Conservation (phyloP, 2,329 filamentous ascomycete species). For the Emericellopsis atlantica region DNA sequence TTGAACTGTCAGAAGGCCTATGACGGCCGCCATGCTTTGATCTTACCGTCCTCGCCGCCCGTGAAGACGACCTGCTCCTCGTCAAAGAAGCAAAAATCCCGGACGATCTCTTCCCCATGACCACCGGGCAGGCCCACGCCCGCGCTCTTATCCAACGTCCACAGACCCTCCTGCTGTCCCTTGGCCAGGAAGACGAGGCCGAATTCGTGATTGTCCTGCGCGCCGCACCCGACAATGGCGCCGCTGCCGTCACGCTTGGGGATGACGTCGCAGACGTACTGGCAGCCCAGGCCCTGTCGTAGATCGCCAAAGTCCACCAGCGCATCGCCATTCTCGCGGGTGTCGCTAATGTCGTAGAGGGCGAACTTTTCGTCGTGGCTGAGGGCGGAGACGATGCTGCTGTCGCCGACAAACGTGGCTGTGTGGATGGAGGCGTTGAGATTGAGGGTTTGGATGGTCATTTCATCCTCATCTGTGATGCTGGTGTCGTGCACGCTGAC, state of each 20-base stretch:
- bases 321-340: conserved; percentile 44
- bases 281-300: conserved; percentile 50
- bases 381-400: conserved; percentile 52
- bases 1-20: too few relatives aligned
- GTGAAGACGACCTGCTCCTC: conserved; percentile 45
- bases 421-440: conserved; percentile 63
- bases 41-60: conserved; percentile 43
- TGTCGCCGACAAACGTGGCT: conserved; percentile 53
- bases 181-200: conserved; percentile 47
- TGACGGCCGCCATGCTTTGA: conserved; percentile 40
- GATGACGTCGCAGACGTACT: conserved; percentile 60
- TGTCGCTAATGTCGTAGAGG: conserved; percentile 57
- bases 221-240: conserved; percentile 51
- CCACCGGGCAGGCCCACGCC: conserved; percentile 48
- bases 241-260: conserved; percentile 45
- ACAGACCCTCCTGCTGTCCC: conserved; percentile 23
- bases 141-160: conserved; percentile 41
- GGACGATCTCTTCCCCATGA: conserved; percentile 51
- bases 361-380: conserved; percentile 70
- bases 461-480: conserved; percentile 63
- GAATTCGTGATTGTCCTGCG: conserved; percentile 51
- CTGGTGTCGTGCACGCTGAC: conserved; percentile 65
- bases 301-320: conserved; percentile 55
- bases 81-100: conserved; percentile 52
- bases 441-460: conserved; percentile 67